phyloP scores from a whole-genome alignment of 2,329 filamentous ascomycete genomes.

The Colletotrichum falcatum region DNA sequence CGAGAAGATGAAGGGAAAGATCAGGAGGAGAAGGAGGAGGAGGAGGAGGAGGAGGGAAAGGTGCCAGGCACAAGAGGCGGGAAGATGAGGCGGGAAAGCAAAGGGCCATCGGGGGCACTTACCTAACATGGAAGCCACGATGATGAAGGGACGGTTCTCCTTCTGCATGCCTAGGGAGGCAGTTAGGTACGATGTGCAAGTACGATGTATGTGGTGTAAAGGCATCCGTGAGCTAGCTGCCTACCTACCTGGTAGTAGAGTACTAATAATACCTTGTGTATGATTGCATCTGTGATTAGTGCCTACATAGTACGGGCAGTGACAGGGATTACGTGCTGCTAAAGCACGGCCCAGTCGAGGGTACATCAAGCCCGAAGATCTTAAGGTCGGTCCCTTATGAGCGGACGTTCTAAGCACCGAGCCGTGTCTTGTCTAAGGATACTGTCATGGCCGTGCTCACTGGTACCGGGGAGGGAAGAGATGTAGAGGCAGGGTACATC shows the following conservation, averaged over 20 bases:
- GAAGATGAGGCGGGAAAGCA: neutral
- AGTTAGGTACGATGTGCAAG: neutral
- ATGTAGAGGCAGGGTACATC: conserved; percentile 26
- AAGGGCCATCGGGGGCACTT: neutral
- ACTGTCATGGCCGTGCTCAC: neutral
- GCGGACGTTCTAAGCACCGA: neutral
- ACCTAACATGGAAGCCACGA: neutral
- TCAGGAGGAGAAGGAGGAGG: neutral
- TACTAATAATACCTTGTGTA: too few species aligned
- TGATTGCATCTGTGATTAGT: too few species aligned
- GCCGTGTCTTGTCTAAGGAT: conserved; percentile 1
- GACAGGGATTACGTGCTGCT: conserved; percentile 1
- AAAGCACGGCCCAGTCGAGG: conserved; percentile 15
- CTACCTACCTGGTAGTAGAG: neutral
- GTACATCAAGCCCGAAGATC: neutral
- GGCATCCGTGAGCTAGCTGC: neutral
- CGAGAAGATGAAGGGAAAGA: neutral
- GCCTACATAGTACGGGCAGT: too few species aligned
- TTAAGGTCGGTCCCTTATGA: conserved; percentile 16
- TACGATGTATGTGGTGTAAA: neutral
- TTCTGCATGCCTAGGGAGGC: neutral
- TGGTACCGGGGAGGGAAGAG: neutral
- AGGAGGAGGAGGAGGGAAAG: neutral
- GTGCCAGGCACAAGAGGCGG: neutral
- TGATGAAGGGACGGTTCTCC: neutral